These are phyloP conservation scores for Darksidea phi DNA, from an alignment of 495 filamentous ascomycete genomes.

Conservation along the genomic window DNA sequence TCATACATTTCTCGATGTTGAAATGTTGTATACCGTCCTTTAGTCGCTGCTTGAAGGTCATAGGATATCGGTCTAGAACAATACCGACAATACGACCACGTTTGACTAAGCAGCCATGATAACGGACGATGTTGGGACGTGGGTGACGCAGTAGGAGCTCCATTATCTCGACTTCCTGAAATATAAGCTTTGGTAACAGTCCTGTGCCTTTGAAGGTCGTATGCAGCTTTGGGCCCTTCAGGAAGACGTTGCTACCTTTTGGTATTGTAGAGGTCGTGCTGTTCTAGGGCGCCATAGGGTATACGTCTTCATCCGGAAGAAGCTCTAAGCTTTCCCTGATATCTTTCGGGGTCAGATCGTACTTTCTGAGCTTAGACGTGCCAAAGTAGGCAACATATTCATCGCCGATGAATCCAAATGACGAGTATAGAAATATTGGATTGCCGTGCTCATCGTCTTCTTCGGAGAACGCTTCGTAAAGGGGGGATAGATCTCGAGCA, in stretches of 20 bases:
- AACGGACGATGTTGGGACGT: slow-evolving; percentile 27
- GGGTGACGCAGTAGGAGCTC: slow-evolving; percentile 24
- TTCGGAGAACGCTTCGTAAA: slow-evolving; percentile 19
- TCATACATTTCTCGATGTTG: slow-evolving; percentile 19
- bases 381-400: slow-evolving; percentile 15
- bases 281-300: slow-evolving; percentile 2
- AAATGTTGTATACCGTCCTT: slow-evolving; percentile 19
- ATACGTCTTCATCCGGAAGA: no score
- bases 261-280: slow-evolving; percentile 7
- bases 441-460: slow-evolving; percentile 21
- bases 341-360: slow-evolving; percentile 10
- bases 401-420: slow-evolving; percentile 16
- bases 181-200: slow-evolving; percentile 19
- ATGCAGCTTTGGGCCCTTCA: slow-evolving; percentile 15
- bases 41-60: slow-evolving; percentile 20
- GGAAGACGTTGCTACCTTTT: slow-evolving; percentile 11
- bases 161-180: slow-evolving; percentile 27
- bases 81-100: slow-evolving; percentile 28
- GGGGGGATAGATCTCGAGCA: slow-evolving; percentile 11
- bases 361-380: slow-evolving; percentile 15
- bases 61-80: slow-evolving; percentile 21
- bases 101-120: slow-evolving; percentile 28
- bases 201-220: slow-evolving; percentile 9
- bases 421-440: slow-evolving; percentile 18
- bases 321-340: slow-evolving; percentile 12